Percentiles rank a stretch among this genome's conserved stretches.
These are phyloP conservation scores for Myriosclerotinia duriaeana DNA, from an alignment of 2,329 filamentous ascomycete genomes.

Conservation along the genomic window DNA sequence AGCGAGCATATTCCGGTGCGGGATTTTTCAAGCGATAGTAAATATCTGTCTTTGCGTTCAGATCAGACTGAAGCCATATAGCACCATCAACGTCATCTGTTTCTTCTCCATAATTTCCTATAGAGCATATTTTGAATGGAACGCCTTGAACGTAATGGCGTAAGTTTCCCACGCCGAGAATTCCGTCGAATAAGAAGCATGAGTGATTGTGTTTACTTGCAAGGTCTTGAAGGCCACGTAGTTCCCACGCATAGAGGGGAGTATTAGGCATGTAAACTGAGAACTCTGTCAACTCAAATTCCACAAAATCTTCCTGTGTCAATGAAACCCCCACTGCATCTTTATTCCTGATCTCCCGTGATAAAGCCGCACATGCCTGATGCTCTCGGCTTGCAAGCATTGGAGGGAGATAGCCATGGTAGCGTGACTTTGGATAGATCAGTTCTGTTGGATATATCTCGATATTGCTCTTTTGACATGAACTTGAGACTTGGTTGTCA, in stretches of 20 bases:
- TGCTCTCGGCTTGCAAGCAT: conserved; percentile 26
- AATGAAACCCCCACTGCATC: neutral
- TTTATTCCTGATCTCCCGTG: conserved; percentile 15
- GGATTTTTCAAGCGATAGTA: conserved; percentile 65
- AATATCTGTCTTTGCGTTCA: conserved; percentile 47
- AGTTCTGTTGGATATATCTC: conserved; percentile 18
- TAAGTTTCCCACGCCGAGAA: conserved; percentile 48
- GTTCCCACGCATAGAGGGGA: conserved; percentile 46
- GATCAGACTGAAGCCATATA: conserved; percentile 63
- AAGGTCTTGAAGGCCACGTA: conserved; percentile 56
- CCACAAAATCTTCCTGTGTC: conserved; percentile 35
- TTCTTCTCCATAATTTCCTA: conserved; percentile 63
- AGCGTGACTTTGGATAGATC: conserved; percentile 28
- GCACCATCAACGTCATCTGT: conserved; percentile 50
- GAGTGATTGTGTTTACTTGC: conserved; percentile 43
- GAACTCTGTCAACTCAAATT: conserved; percentile 58
- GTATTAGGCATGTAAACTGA: conserved; percentile 51
- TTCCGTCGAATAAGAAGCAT: conserved; percentile 59
- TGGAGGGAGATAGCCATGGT: conserved; percentile 25
- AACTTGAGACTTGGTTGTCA: neutral
- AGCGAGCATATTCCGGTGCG: conserved; percentile 59
- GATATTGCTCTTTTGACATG: neutral
- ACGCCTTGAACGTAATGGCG: conserved; percentile 54
- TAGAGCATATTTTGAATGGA: conserved; percentile 57
- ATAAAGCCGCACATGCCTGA: conserved; percentile 26